phyloP scores from a whole-genome alignment of 2,329 filamentous ascomycete species.

The Phaeophleospora eucalypticola region DNA sequence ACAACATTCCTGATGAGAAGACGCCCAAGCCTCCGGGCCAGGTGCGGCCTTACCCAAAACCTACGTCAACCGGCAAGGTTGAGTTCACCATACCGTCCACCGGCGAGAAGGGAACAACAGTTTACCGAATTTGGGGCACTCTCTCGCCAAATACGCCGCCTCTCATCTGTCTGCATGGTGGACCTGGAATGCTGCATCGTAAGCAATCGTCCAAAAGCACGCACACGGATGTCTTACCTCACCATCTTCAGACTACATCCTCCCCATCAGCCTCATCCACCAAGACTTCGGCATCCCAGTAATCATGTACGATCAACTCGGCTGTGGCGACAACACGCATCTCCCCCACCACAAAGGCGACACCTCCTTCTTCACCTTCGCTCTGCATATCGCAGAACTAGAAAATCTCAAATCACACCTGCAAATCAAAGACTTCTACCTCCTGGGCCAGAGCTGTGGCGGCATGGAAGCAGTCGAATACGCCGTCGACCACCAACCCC shows the following conservation, averaged over 20 bases:
- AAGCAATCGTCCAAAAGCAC: no score
- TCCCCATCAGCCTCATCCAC: slow-evolving; percentile 34
- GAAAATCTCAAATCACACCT: slow-evolving; percentile 45
- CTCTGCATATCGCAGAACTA: slow-evolving; percentile 48
- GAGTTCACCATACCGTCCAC: slow-evolving; percentile 16
- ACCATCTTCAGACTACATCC: slow-evolving; percentile 27
- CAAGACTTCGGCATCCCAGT: slow-evolving; percentile 38
- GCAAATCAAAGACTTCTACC: slow-evolving; percentile 37
- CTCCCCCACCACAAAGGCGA: slow-evolving; percentile 43
- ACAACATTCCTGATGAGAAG: slow-evolving; percentile 11
- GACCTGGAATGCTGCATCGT: slow-evolving; percentile 37
- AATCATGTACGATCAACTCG: slow-evolving; percentile 52
- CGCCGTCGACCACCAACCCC: slow-evolving; percentile 33
- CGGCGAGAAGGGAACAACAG: slow-evolving; percentile 33
- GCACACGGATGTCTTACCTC: no score
- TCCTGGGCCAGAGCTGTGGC: slow-evolving; percentile 52
- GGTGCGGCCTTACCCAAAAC: slow-evolving; percentile 5
- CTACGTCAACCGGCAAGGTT: slow-evolving; percentile 9
- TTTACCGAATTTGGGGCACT: slow-evolving; percentile 37
- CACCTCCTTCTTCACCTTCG: slow-evolving; percentile 44
- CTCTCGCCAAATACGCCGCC: slow-evolving; percentile 25
- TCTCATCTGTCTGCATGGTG: slow-evolving; percentile 41
- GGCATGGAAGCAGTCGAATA: slow-evolving; percentile 46
- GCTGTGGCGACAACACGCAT: slow-evolving; percentile 47
- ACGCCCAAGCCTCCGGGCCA: slow-evolving; percentile 13